Conservation (phyloP, 257 asterid genomes). For the Vinca minor region DNA sequence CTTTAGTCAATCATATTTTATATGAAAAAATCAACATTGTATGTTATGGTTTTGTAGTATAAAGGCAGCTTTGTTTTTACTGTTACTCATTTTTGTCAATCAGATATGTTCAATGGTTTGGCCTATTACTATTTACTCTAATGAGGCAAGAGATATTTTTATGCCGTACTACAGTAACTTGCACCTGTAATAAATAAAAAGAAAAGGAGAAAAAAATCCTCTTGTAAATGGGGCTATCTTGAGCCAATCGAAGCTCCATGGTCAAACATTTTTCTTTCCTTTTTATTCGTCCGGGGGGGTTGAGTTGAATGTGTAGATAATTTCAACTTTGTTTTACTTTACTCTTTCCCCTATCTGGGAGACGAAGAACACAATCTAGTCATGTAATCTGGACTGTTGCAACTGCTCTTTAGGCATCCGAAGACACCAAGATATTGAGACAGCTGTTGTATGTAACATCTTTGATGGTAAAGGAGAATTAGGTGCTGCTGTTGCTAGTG, state of each 20-base stretch:
- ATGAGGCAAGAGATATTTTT: too few species aligned
- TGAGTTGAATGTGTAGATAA: too few species aligned
- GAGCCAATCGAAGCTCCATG: not conserved
- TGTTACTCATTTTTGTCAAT: not conserved
- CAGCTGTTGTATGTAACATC: slow-evolving; percentile 64
- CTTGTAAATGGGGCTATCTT: not conserved
- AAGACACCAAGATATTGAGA: slow-evolving; percentile 51
- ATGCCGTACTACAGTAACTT: not conserved
- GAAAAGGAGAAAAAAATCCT: too few species aligned
- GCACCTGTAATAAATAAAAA: not conserved
- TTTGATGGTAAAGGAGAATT: slow-evolving; percentile 80
- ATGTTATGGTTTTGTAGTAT: not conserved
- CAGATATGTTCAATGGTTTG: not conserved
- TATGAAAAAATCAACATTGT: too few species aligned
- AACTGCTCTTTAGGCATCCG: slow-evolving; percentile 50
- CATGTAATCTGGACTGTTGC: slow-evolving; percentile 3
- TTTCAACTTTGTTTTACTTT: not conserved
- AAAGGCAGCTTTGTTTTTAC: not conserved
- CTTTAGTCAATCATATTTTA: not conserved
- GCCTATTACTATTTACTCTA: too few species aligned
- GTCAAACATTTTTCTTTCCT: not conserved
- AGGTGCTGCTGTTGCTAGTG: slow-evolving; percentile 86
- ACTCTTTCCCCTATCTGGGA: too few species aligned
- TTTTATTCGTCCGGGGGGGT: too few species aligned
- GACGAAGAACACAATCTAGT: not conserved